Base-by-base conservation (phyloP, 129 eudicot genomes). In the Helichrysum umbraculigerum region DNA sequence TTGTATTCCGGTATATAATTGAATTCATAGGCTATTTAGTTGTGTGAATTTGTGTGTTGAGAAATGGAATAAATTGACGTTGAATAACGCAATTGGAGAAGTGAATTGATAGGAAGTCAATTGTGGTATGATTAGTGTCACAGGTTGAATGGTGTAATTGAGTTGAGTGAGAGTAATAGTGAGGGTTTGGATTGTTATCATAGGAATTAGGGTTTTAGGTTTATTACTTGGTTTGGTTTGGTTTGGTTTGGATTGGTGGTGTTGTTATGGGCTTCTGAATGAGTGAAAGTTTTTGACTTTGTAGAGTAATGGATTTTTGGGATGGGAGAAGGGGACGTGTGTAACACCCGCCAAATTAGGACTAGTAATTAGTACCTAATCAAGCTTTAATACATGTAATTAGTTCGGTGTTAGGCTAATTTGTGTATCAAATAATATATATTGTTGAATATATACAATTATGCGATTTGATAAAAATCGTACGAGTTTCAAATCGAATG, bases 251-350 rank as follows among this genome's bases (percentile, higher is more conserved):
- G n/a, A n/a, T n/a, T n/a, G n/a, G n/a, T n/a, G 15, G 51, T 42
- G 51, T 42, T 42, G 16, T 15, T 42, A 42, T 42, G 11, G 51
- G 14, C 37, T 32, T 39, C 32, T 71, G 56, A 59, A 44, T 74
- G 39, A 19, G 57, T 66, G 47, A 9, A 41, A 64, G 78, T 63
- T 58, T 47, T 17, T 79, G 73, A 78, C 51, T 20, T 75, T 75
- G 81, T 66, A 59, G 75, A 72, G 72, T 63, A 22, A 62, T 71
- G 64, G 35, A 7, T n/a, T 52, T 32, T 74, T 82, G 60, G 84
- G 77, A 89, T 89, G 91, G 90, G 81, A 39, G 87, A 85, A 73
- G 87, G 75, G 72, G 91, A 78, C 71, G 91, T 72, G 29, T 79
- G 83, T 73, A n/a, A n/a, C n/a, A n/a, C n/a, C n/a, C n/a, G n/a